These are phyloP conservation scores for Skeletonema potamos DNA, from an alignment of 108 stramenopile species.

Conservation along the genomic window DNA sequence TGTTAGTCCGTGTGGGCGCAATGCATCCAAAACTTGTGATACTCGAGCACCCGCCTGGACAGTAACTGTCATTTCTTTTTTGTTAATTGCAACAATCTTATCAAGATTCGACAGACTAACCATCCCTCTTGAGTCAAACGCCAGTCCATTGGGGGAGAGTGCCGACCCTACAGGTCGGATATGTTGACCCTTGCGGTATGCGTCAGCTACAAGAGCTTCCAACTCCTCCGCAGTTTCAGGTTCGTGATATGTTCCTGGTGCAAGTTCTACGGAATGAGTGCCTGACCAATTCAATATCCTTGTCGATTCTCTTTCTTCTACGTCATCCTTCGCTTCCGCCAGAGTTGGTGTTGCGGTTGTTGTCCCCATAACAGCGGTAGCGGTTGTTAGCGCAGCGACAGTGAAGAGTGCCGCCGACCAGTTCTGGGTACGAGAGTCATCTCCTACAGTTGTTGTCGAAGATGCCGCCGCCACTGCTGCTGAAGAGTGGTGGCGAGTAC, in stretches of 20 bases:
- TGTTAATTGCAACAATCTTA: slow-evolving; percentile 77
- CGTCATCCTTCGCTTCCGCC: background rate
- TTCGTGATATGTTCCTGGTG: slow-evolving; percentile 65
- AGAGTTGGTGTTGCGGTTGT: background rate
- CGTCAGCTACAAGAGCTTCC: slow-evolving; percentile 56
- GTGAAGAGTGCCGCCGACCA: background rate
- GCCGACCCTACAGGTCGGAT: slow-evolving; percentile 94
- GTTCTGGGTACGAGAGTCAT: background rate
- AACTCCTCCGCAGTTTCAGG: slow-evolving; percentile 73
- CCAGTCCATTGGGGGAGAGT: slow-evolving; percentile 94
- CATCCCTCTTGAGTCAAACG: slow-evolving; percentile 74
- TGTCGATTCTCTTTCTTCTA: slow-evolving; percentile 50
- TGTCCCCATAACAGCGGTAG: background rate
- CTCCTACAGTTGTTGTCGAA: background rate
- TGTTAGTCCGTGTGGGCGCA: slow-evolving; percentile 81
- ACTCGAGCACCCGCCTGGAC: slow-evolving; percentile 94
- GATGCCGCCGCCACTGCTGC: background rate
- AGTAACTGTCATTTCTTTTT: slow-evolving; percentile 78
- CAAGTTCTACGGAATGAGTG: slow-evolving; percentile 67
- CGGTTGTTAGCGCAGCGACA: background rate
- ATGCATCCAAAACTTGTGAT: slow-evolving; percentile 74
- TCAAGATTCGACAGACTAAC: slow-evolving; percentile 89
- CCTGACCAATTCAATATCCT: slow-evolving; percentile 87
- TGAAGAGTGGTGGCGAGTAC: background rate
- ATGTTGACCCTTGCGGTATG: slow-evolving; percentile 52